Evolutionary conservation across 331 rosid genomes (phyloP), one percentile per base, ranked within the genome.

Genomic region (Ulmus americana): DNA sequence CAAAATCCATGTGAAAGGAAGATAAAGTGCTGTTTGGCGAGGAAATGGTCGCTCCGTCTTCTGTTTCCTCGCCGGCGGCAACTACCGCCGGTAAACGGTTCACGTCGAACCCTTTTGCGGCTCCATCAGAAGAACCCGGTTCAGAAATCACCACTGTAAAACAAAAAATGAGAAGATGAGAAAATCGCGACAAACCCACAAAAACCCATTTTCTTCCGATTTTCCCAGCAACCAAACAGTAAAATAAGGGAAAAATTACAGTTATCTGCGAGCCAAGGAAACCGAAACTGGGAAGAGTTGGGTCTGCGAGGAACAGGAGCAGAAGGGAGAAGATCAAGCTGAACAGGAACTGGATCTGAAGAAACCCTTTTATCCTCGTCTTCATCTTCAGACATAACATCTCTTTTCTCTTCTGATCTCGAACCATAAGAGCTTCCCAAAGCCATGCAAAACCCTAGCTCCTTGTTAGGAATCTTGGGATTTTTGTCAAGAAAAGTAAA

Each of bases 21-120:
- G 95, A 87, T 0, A 77, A 82, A 0, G 79, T 82, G 65, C 95
- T 90, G 77, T 85, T 94, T 0, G 99, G 97, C 3, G 99, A 94
- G 0, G 98, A 94, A 56, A 85, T 45, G 1, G 83, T 70, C 59
- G 62, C 75, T 1, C 77, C 78, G 6, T 82, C 91, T n/a, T 86
- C 88, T 0, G 69, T 69, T 13, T 81, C 83, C 7, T 80, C 90
- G 58, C 6, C 69, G 43, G 76, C 38, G 1, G 43, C 56, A 1
- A 22, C 68, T 54, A 45, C 70, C 63, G 8, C 67, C 64, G 80
- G 79, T 4, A 70, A 56, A 42, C 80, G 77, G 65, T 80, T 90
- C 68, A 87, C 97, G 65, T 87, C 85, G 46, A 82, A 67, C 7
- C 64, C 82, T 69, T 80, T 78, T 10, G 55, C 75, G 2, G 47